Base-by-base conservation (phyloP, 257 asterid species). In the Fraxinus americana region DNA sequence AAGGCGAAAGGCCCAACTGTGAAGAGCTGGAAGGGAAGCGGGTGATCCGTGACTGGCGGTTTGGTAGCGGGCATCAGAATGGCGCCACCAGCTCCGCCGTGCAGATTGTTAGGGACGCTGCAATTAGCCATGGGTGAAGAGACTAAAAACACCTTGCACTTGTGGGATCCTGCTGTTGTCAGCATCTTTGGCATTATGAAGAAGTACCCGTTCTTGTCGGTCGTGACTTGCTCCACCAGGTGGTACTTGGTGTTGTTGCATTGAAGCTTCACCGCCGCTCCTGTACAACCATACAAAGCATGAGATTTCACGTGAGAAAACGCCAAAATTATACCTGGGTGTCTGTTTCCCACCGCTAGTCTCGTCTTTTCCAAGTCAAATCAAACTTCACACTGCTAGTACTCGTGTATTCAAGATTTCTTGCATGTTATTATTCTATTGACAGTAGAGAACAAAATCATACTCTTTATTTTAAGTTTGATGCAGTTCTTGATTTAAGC, bases 1-100 rank as follows among this genome's bases (percentile, higher is more conserved):
- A 79, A 92, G n/a, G 95, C 97, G 39, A 92, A 88, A 35, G 97
- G 97, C 0, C 92, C 97, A 0, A 92, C 97, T 5, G 83, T 79
- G 82, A 82, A 92, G 81, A 88, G 86, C 77, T 43, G 77, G 21
- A 83, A 84, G 0, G 84, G 77, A 65, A 54, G 23, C 19, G 80
- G 38, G 17, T 74, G 29, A 57, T 52, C 69, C 52, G 30, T 6
- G 25, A 45, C 73, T 9, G 84, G 84, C 3, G 83, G 16, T 67
- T 78, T 48, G 0, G 79, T 36, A 2, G 75, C 38, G 7, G 86
- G 81, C 21, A 25, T 32, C 77, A 89, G 67, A 12, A 67, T 21
- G 2, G 97, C 97, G 7, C 97, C 97, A 73, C 1, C 48, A 71
- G 54, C 68, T 8, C 97, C 97, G 74, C 39, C 75, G 77, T 82